Base-by-base conservation (phyloP, 495 filamentous ascomycete genomes). In the Penicillium dipodomyicola region DNA sequence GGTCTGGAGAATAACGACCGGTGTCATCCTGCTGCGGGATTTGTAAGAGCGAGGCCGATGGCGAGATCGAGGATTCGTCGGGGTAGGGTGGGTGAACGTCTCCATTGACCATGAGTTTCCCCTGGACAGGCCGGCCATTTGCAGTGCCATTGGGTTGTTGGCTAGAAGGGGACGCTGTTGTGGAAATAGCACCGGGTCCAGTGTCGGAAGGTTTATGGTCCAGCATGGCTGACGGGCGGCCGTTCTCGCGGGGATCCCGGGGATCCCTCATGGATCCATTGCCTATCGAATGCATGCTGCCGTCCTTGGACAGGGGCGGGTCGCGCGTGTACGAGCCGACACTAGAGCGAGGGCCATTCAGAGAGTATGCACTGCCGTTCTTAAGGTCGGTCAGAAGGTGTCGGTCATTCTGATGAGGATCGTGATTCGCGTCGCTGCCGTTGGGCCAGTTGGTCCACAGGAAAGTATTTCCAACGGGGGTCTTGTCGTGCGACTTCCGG, bases 241-340 rank as follows among this genome's bases (percentile, higher is more conserved):
- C 72, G 42, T 67, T 61, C 39, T 84, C 72, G 49, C 67, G 69
- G 35, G 54, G 48, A 57, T 79, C 77, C 60, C 67, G 69, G 35
- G 54, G 48, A 57, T 79, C 77, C 60, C 68, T 73, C 20, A 59
- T 50, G 39, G 70, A 72, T 27, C 70, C 77, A 58, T 79, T 82
- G 50, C 71, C 75, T 53, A 81, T 56, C 17, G 82, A 84, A 33
- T 77, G 65, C 52, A 77, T 72, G 63, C 80, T 84, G 43, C 74
- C 78, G 62, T 82, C 79, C 53, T 77, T 79, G 41, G 81, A 82
- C 44, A 70, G 73, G 23, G 67, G 68, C 58, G 70, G 65, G 15
- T 81, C 80, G 60, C 75, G 76, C 50, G 72, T 80, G 53, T 80
- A 78, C 9, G 77, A 79, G 49, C 75, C 73, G 63, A 73, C 71